A percentile compares a stretch with the other conserved stretches of the same genome.
phyloP scores from a whole-genome alignment of 495 filamentous ascomycete genomes.

The Geopyxis carbonaria region DNA sequence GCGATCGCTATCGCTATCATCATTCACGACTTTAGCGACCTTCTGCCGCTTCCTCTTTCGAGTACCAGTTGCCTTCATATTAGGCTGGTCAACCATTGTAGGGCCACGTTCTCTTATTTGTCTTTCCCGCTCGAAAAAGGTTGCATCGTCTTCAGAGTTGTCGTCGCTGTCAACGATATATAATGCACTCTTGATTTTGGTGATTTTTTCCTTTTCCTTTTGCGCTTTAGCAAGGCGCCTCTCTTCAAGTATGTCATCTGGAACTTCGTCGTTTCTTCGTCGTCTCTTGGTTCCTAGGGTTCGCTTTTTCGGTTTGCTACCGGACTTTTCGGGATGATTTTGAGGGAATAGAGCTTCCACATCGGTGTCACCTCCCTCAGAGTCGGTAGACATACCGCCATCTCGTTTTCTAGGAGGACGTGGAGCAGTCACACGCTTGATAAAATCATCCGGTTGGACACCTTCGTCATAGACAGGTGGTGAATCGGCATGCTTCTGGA shows the following conservation, averaged over 20 bases:
- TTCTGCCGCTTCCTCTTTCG: neutral
- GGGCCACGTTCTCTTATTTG: conserved; percentile 9
- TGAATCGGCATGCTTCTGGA: conserved; percentile 54
- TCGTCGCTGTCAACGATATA: conserved; percentile 42
- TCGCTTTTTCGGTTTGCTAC: conserved; percentile 28
- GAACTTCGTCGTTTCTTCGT: conserved; percentile 32
- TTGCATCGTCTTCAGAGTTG: conserved; percentile 23
- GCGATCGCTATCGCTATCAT: neutral
- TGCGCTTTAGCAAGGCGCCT: conserved; percentile 22
- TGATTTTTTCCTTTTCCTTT: conserved; percentile 26
- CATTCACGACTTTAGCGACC: neutral
- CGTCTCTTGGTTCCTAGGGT: conserved; percentile 22
- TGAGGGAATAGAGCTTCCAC: conserved; percentile 28
- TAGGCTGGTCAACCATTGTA: conserved; percentile 10
- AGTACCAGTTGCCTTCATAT: neutral
- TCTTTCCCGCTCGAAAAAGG: conserved; percentile 24
- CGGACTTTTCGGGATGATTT: conserved; percentile 29
- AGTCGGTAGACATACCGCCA: conserved; percentile 46
- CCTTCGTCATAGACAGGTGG: conserved; percentile 57
- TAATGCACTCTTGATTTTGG: conserved; percentile 64
- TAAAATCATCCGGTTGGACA: conserved; percentile 51
- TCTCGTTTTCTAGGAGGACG: conserved; percentile 29
- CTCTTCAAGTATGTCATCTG: conserved; percentile 25
- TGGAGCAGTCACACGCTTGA: conserved; percentile 48
- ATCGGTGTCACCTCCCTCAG: conserved; percentile 35